These are phyloP conservation scores for Nepenthes alata DNA, from an alignment of 179 eudicot species.

Conservation along the genomic window DNA sequence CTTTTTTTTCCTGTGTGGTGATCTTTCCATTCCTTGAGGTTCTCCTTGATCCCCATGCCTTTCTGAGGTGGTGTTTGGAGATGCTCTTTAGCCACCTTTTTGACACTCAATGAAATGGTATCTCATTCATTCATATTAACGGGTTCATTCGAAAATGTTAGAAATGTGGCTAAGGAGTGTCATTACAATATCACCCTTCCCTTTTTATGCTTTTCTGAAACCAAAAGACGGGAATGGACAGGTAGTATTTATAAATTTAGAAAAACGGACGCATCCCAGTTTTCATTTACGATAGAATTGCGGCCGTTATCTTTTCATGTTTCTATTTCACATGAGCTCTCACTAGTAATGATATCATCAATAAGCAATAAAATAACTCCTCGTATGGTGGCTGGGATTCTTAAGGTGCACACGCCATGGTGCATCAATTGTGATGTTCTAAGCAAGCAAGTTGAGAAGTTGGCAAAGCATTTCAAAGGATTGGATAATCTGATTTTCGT, in stretches of 20 bases:
- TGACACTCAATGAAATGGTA: no score
- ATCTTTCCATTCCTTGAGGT: no score
- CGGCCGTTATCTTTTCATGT: neutral
- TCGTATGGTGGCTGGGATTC: neutral
- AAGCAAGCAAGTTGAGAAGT: conserved; percentile 79
- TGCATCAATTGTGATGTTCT: conserved; percentile 68
- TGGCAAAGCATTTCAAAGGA: conserved; percentile 89
- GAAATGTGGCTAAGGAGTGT: neutral
- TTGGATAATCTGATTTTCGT: conserved; percentile 60
- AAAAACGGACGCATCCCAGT: neutral
- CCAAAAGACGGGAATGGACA: no score
- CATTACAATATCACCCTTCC: neutral
- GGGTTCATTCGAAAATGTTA: neutral
- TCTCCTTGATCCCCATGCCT: no score
- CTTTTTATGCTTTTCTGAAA: no score
- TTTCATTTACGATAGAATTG: neutral
- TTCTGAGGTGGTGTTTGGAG: no score
- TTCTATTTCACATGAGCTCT: neutral
- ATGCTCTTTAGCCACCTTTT: no score
- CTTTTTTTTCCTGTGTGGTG: no score
- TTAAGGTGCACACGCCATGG: conserved; percentile 87
- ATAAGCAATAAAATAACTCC: no score
- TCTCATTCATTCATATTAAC: no score
- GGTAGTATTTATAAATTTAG: neutral
- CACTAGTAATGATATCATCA: neutral